Base-by-base conservation (phyloP, 345 rosid species). In the Eucalyptus grandis region DNA sequence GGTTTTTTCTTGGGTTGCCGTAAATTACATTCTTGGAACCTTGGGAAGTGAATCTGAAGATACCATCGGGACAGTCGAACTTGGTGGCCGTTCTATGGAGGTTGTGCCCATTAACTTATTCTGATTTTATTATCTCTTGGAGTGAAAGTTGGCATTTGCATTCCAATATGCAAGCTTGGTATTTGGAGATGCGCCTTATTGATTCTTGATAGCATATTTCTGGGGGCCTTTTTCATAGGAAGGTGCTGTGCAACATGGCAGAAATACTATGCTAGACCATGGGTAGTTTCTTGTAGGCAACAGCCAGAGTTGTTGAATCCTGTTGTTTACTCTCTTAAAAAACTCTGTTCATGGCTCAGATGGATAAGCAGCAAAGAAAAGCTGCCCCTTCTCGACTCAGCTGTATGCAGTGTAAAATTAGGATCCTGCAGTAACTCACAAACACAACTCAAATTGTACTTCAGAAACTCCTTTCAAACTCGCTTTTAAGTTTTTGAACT, bases 31-130 rank as follows among this genome's bases (percentile, higher is more conserved):
- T 89, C 92, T 92, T 89, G 95, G 95, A 81, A 91, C 88, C 72
- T 85, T 94, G 92, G 94, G 93, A 89, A 91, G 90, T 53, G 91
- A 92, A 87, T 91, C 95, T 65, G 62, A 85, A 37, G 90, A 90
- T 87, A 94, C 94, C 46, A 88, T 89, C 21, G 95, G 95, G 91
- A 49, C 92, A 58, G 90, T 94, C 58, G 91, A 92, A 91, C 93
- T 94, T 56, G 95, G 93, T 90, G 93, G 93, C 37, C 60, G 89
- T 89, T 92, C 94, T 86, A 89, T 94, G 93, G 93, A 92, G 95
- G 95, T 94, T 88, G 81, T 87, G 90, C 87, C 86, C 6, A 77
- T 77, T 77, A 77, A 77, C 90, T 24, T 37, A 50, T 60, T 30
- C 86, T 51, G 62, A 85, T 53, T 60, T 65, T 10, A 81, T 81